Base-by-base conservation (phyloP, 805 yeast genomes). In the Zygoascus ofunaensis region DNA sequence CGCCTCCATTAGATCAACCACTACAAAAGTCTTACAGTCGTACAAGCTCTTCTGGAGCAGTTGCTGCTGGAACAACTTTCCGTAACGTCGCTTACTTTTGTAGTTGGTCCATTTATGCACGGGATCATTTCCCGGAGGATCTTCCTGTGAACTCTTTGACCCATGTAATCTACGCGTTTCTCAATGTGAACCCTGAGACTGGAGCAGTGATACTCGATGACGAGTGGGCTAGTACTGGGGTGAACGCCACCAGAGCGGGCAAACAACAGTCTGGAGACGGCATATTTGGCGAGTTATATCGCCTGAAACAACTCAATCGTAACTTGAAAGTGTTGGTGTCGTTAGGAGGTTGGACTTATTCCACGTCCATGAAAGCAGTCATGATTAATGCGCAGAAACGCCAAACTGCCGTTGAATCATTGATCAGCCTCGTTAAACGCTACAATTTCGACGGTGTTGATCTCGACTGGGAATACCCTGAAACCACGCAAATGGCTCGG, bases 401-500 rank as follows among this genome's bases (percentile, higher is more conserved):
- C 5, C 56, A 58, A 1, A 57, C 36, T 0, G 85, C 89, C 59
- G 73, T 78, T 2, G 41, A 56, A 1, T 68, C 81, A 0, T 65
- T 79, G 0, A 66, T 75, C 0, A 59, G 62, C 0, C 60, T 74
- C 20, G 67, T 86, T 59, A 45, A 61, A 2, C 62, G 69, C 20
- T 74, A 76, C 57, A 80, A 82, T 0, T 79, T 92, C 56, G 97
- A 92, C 60, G 97, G 98, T 0, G 66, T 90, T 38, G 97, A 92
- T 61, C 65, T 90, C 23, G 98, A 90, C 63, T 90, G 96, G 96
- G 98, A 90, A 62, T 90, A 79, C 55, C 95, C 96, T 0, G 58
- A 61, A 5, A 68, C 60, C 35, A 55, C 57, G 3, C 55, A 58
- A 0, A 79, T 83, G 48, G 76, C 77, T 1, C 39, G 53, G 0